Percentiles rank a stretch among this genome's conserved stretches.
Evolutionary conservation across 345 rosid species (phyloP).

Genomic region (Bruguiera gymnorhiza): DNA sequence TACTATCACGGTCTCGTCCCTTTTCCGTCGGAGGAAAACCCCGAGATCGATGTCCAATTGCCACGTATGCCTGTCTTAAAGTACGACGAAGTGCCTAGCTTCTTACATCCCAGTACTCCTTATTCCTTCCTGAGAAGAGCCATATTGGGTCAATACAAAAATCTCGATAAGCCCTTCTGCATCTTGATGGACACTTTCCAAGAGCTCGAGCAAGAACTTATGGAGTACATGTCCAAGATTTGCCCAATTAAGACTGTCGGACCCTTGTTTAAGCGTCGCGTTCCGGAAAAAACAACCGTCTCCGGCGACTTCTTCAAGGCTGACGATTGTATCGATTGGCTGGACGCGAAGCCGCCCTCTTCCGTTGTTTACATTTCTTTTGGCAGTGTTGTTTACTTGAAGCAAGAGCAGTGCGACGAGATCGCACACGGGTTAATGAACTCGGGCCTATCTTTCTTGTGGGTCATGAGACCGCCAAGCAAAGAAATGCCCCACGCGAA

Average conservation of each 20-base stretch:
- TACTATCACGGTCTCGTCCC: constrained; percentile 44
- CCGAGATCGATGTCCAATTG: constrained; percentile 53
- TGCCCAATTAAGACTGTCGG: constrained; percentile 50
- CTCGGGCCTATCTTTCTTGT: constrained; percentile 58
- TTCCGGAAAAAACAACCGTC: constrained; percentile 28
- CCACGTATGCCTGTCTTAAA: constrained; percentile 70
- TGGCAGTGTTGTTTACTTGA: constrained; percentile 59
- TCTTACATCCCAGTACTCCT: constrained; percentile 56
- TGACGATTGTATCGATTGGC: constrained; percentile 71
- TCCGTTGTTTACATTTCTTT: constrained; percentile 86
- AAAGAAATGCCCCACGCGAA: constrained; percentile 19
- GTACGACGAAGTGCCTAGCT: constrained; percentile 80
- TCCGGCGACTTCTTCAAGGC: constrained; percentile 48
- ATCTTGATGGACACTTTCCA: constrained; percentile 66
- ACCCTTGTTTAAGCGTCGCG: constrained; percentile 53
- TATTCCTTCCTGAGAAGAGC: constrained; percentile 39
- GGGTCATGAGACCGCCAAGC: constrained; percentile 53
- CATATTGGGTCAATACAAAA: constrained; percentile 55
- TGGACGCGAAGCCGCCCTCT: constrained; percentile 50
- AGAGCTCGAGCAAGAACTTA: constrained; percentile 61
- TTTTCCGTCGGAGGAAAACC: constrained; percentile 54
- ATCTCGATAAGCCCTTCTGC: constrained; percentile 61
- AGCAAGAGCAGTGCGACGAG: constrained; percentile 69
- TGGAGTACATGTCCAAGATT: constrained; percentile 57
- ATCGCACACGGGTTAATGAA: constrained; percentile 62